These are phyloP conservation scores for Pythium aquatile DNA, from an alignment of 352 stramenopile species.

Conservation along the genomic window DNA sequence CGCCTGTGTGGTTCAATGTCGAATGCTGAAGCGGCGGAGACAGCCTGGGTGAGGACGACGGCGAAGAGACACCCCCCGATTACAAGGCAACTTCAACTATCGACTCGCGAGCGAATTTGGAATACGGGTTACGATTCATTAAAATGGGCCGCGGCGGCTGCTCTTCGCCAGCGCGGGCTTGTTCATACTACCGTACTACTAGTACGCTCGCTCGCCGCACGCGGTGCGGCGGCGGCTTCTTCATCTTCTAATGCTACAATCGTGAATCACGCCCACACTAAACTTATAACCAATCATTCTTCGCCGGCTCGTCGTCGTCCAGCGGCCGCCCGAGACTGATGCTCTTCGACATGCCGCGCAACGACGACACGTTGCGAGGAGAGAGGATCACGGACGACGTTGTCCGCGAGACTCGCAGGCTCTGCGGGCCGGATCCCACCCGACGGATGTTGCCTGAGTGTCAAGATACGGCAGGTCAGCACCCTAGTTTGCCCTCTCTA, in stretches of 20 bases:
- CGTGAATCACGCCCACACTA: slow-evolving; percentile 16
- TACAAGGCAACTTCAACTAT: background rate
- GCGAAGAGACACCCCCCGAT: background rate
- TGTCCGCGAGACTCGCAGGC: slow-evolving; percentile 46
- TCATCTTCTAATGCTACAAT: slow-evolving; percentile 31
- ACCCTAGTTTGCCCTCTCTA: too few species aligned
- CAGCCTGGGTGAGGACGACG: background rate
- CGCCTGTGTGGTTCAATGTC: background rate
- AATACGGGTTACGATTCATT: slow-evolving; percentile 27
- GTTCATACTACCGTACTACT: slow-evolving; percentile 18
- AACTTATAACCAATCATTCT: slow-evolving; percentile 78
- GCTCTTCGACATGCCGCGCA: slow-evolving; percentile 68
- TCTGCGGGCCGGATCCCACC: slow-evolving; percentile 44
- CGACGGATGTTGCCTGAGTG: slow-evolving; percentile 53
- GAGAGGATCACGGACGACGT: slow-evolving; percentile 53
- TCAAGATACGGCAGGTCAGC: slow-evolving; percentile 17
- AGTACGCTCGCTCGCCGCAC: background rate
- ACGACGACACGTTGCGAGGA: slow-evolving; percentile 35
- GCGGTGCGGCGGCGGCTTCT: background rate
- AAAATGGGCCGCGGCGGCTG: slow-evolving; percentile 12
- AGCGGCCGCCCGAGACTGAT: slow-evolving; percentile 54
- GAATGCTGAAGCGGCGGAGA: background rate
- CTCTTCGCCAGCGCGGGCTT: slow-evolving; percentile 25
- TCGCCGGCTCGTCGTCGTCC: slow-evolving; percentile 62
- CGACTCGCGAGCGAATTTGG: background rate